Evolutionary conservation across 768 basidiomycete genomes (phyloP).

Genomic region (Tricholoma terreum): DNA sequence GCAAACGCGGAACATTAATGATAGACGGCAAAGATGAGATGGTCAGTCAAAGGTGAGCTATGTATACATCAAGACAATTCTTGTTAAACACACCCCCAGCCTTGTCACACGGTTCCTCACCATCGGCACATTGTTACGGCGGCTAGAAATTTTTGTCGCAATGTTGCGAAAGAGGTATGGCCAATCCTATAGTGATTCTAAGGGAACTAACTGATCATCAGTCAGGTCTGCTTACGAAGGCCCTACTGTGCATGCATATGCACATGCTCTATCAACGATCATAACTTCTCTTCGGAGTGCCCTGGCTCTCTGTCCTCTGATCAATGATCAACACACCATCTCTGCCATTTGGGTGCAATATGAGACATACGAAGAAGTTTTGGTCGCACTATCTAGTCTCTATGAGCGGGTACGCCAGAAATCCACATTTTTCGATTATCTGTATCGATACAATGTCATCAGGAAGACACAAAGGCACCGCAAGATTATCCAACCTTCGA

Average conservation of each 20-base stretch:
- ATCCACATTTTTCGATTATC: neutral
- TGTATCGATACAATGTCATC: constrained; percentile 1
- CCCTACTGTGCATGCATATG: constrained; percentile 62
- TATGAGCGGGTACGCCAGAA: constrained; percentile 52
- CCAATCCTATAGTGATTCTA: neutral
- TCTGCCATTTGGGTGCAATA: constrained; percentile 50
- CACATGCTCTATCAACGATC: constrained; percentile 58
- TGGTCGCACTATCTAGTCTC: constrained; percentile 52
- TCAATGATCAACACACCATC: constrained; percentile 27
- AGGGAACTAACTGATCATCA: constrained; percentile 4
- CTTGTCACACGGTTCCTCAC: constrained; percentile 58
- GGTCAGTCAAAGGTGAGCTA: constrained; percentile 52
- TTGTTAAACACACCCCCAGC: constrained; percentile 31
- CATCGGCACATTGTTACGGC: constrained; percentile 65
- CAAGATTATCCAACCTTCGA: constrained; percentile 43
- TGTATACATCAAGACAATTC: neutral
- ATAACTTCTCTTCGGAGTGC: constrained; percentile 48
- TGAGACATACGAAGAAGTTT: constrained; percentile 43
- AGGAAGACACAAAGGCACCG: constrained; percentile 35
- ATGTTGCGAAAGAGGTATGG: constrained; percentile 49
- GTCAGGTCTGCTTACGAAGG: constrained; percentile 44
- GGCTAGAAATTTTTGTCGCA: constrained; percentile 55
- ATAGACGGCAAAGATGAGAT: constrained; percentile 57
- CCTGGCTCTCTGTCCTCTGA: constrained; percentile 40
- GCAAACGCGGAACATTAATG: constrained; percentile 35